phyloP scores from a whole-genome alignment of 176 grass and related monocot genomes.

The Aegilops longissima region DNA sequence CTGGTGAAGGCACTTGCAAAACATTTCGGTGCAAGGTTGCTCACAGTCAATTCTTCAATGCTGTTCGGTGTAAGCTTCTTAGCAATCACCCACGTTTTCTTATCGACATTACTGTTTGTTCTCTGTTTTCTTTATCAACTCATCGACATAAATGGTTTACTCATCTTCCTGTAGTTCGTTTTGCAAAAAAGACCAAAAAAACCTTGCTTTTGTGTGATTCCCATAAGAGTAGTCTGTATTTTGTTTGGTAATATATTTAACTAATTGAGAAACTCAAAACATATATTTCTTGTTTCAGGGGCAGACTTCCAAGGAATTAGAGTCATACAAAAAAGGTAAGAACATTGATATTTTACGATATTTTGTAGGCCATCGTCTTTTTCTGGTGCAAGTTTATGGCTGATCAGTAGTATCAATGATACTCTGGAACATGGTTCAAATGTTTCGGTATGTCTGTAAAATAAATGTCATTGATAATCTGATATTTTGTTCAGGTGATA shows the following conservation, averaged over 20 bases:
- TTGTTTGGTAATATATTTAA: slow-evolving; percentile 8
- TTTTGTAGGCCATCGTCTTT: neutral
- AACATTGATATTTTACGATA: neutral
- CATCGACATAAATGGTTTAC: neutral
- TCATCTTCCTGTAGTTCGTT: neutral
- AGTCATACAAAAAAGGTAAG: slow-evolving; percentile 74
- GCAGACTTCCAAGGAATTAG: slow-evolving; percentile 67
- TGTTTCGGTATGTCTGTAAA: slow-evolving; percentile 13
- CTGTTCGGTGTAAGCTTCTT: slow-evolving; percentile 71
- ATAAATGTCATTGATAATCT: slow-evolving; percentile 15
- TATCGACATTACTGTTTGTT: neutral
- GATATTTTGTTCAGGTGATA: slow-evolving; percentile 71
- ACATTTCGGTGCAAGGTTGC: slow-evolving; percentile 84
- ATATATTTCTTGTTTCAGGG: slow-evolving; percentile 66
- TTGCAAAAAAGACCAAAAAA: neutral
- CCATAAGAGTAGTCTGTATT: neutral
- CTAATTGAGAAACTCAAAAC: slow-evolving; percentile 13
- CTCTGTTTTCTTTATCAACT: neutral
- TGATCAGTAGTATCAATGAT: neutral
- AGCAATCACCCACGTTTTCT: slow-evolving; percentile 9
- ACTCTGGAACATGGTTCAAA: neutral
- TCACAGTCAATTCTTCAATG: slow-evolving; percentile 74
- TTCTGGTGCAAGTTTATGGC: slow-evolving; percentile 12
- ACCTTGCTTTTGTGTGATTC: neutral
- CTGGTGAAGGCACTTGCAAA: slow-evolving; percentile 91